Evolutionary conservation across 1,139 yeast species (phyloP), one percentile per base, ranked within the genome.

Genomic region (Hyphopichia burtonii): DNA sequence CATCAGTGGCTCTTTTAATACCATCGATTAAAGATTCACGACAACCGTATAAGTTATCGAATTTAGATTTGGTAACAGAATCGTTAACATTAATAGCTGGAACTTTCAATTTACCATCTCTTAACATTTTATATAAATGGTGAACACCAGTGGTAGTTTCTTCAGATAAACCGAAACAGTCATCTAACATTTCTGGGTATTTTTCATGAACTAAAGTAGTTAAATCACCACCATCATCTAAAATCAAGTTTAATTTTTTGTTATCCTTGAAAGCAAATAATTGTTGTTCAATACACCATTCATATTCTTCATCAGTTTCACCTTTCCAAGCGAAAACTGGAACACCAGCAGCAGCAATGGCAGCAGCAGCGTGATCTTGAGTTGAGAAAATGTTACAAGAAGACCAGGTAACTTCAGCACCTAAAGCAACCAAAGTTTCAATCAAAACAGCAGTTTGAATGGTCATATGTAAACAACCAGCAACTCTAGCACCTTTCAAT

Each of bases 281-380:
- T 81, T 94, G 99, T 78, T 93, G 99, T 80, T 94, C 98, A 63
- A 93, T 90, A 83, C 99, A 93, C 99, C 99, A 93, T 65, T 83
- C 71, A 84, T 93, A 93, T 79, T 93, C 99, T 79, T 93, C 99
- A 74, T 93, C 99, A 71, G 99, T 89, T 82, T 93, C 99, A 69
- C 99, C 99, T 83, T 93, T 93, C 99, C 99, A 94, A 63, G 99
- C 99, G 61, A 90, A 94, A 55, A 94, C 99, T 67, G 99, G 99
- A 49, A 93, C 95, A 77, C 99, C 99, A 58, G 97, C 75, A 59
- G 99, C 99, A 60, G 99, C 99, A 72, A 94, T 93, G 63, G 99
- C 99, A 65, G 99, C 98, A 63, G 99, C 99, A 58, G 98, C 98
- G 71, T 93, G 98, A 76, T 93, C 99, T 80, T 93, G 99, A 55